Base-by-base conservation (phyloP, 768 basidiomycete species). In the Hydnomerulius pinastri region DNA sequence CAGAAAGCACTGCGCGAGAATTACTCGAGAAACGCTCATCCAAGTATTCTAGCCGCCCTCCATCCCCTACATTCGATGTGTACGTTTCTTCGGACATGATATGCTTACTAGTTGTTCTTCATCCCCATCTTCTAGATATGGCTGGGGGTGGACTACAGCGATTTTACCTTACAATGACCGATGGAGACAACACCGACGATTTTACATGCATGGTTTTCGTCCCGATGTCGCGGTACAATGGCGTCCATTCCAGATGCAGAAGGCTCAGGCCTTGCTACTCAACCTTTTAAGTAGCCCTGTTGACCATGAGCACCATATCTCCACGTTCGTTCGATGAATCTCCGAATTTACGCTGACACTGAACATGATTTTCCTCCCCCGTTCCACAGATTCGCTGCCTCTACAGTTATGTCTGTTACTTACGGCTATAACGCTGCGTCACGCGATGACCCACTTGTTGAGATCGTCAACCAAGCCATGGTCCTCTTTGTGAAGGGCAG, bases 121-220 rank as follows among this genome's bases (percentile, higher is more conserved):
- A 30, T 30, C 33, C 17, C 17, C 12, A 35, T 17, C 12, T 35
- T 35, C 33, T 35, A 46, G 39, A 13, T 39, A 48, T 20, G 50
- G 46, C 6, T 51, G 33, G 15, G 40, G 37, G 13, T 42, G 27
- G 13, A 39, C 29, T n/a, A 47, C 61, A 33, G 48, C 49, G 4
- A 54, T 60, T 38, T 53, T 57, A 6, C 54, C 53, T 21, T 63
- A 65, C 46, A 58, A 55, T 30, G 57, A 63, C 25, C 37, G 51
- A 48, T 64, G 67, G 66, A 54, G 61, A 33, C 18, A 56, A 40
- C 56, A 53, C 30, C 59, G 64, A 43, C 36, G 48, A 9, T 33
- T 40, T 29, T 20, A 28, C 13, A 37, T 41, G 18, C 25, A 42
- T 20, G 30, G 15, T 17, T 49, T 49, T n/a, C 39, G 48, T 10